Percentiles rank a stretch among this genome's conserved stretches.
phyloP scores from a whole-genome alignment of 2,329 filamentous ascomycete genomes.

The Cladosporium colombiae region DNA sequence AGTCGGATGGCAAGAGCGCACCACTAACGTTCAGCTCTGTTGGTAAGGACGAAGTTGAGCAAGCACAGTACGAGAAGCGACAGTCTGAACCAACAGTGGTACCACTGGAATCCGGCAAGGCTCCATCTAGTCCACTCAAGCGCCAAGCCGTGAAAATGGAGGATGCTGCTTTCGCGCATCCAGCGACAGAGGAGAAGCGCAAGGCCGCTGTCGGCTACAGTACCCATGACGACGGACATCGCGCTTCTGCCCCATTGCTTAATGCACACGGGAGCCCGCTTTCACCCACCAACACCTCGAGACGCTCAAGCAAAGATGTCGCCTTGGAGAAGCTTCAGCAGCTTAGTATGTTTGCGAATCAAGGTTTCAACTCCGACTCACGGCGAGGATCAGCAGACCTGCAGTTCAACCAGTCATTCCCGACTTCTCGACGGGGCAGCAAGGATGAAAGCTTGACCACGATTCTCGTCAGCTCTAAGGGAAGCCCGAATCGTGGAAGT shows the following conservation, averaged over 20 bases:
- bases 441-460: conserved; percentile 40
- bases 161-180: conserved; percentile 25
- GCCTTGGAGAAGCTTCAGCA: conserved; percentile 39
- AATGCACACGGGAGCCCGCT: conserved; percentile 25
- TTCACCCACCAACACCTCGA: conserved; percentile 31
- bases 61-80: conserved; percentile 34
- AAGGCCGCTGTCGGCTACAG: conserved; percentile 27
- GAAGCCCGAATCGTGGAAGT: conserved; percentile 29
- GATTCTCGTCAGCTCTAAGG: conserved; percentile 36
- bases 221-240: conserved; percentile 27
- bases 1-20: conserved; percentile 27
- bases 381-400: conserved; percentile 39
- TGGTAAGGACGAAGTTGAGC: conserved; percentile 33
- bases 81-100: conserved; percentile 34
- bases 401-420: conserved; percentile 37
- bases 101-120: conserved; percentile 24
- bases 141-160: conserved; percentile 25
- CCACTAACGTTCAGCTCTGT: conserved; percentile 38
- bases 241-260: conserved; percentile 30
- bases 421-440: conserved; percentile 36
- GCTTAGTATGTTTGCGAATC: conserved; percentile 33
- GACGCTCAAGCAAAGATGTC: conserved; percentile 41
- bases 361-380: conserved; percentile 30
- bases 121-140: conserved; percentile 27
- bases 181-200: conserved; percentile 31